A percentile compares a stretch with the other conserved stretches of the same genome.
Conservation (phyloP, 2,329 filamentous ascomycete genomes). For the Scleromitrula shiraiana region DNA sequence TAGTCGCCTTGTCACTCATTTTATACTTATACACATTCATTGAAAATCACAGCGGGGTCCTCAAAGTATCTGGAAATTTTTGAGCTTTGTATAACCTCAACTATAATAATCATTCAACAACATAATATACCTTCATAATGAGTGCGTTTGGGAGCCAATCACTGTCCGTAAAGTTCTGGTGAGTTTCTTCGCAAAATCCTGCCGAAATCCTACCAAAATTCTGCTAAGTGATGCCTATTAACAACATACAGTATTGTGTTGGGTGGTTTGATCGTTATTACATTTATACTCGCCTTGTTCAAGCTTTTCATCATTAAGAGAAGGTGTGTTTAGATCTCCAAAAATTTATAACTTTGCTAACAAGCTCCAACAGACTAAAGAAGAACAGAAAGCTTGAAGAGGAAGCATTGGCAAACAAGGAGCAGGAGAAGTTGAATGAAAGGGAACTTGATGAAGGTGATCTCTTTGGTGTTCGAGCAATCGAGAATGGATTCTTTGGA, state of each 20-base stretch:
- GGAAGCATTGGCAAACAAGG: constrained; percentile 1
- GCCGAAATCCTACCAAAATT: not conserved
- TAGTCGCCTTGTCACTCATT: not conserved
- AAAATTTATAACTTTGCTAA: not conserved
- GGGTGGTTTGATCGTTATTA: not conserved
- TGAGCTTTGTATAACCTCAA: not conserved
- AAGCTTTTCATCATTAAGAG: constrained; percentile 6
- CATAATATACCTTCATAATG: constrained; percentile 10
- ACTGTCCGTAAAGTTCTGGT: constrained; percentile 6
- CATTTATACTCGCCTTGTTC: not conserved
- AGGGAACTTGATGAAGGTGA: constrained; percentile 10
- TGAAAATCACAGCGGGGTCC: not conserved
- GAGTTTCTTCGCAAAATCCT: not conserved
- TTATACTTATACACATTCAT: not conserved
- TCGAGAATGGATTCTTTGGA: constrained; percentile 14
- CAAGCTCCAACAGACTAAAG: not conserved
- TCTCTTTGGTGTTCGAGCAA: constrained; percentile 18
- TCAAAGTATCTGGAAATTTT: not conserved
- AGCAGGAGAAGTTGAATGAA: constrained; percentile 4
- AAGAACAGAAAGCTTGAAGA: constrained; percentile 9
- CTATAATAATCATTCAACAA: not conserved
- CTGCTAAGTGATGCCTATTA: not conserved
- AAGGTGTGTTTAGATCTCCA: not conserved
- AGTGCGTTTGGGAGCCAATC: constrained; percentile 6
- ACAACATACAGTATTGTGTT: constrained; percentile 1